These are phyloP conservation scores for Ceratobasidium sp. DNA, from an alignment of 1,284 basidiomycete genomes.

Conservation along the genomic window DNA sequence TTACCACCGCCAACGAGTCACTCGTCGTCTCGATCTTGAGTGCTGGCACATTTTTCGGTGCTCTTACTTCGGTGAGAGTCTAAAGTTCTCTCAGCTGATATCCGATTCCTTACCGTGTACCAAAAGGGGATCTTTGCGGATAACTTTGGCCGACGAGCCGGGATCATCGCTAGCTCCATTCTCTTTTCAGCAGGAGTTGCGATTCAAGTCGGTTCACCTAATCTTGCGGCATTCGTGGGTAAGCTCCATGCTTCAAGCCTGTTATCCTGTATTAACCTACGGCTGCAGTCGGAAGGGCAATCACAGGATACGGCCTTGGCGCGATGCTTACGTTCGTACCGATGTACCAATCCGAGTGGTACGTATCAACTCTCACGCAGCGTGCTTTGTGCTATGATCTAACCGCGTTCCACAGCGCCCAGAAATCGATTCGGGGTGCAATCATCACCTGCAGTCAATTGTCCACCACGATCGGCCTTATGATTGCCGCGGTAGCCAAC, in stretches of 20 bases:
- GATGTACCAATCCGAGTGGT: slow-evolving; percentile 67
- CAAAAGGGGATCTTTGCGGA: slow-evolving; percentile 55
- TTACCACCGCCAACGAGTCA: slow-evolving; percentile 56
- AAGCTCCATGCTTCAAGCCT: not conserved
- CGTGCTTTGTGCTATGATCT: not conserved
- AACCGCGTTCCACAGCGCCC: slow-evolving; percentile 34
- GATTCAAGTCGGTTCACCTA: slow-evolving; percentile 56
- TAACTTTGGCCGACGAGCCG: slow-evolving; percentile 62
- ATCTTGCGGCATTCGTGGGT: slow-evolving; percentile 31
- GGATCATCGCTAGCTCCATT: slow-evolving; percentile 64
- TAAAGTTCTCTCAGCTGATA: not conserved
- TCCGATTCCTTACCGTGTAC: not conserved
- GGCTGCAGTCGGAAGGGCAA: not conserved
- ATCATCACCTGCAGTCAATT: slow-evolving; percentile 83
- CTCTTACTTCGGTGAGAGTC: slow-evolving; percentile 52
- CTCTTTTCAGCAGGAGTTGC: slow-evolving; percentile 73
- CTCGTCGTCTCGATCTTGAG: slow-evolving; percentile 74
- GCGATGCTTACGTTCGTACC: slow-evolving; percentile 53
- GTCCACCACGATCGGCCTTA: slow-evolving; percentile 82
- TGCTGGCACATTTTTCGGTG: slow-evolving; percentile 66
- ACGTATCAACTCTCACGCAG: not conserved
- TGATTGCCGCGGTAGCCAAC: slow-evolving; percentile 77
- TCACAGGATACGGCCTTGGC: slow-evolving; percentile 23
- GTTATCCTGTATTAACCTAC: not conserved
- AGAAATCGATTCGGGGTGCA: slow-evolving; percentile 75